phyloP scores from a whole-genome alignment of 83 land plant species.

The Isoetes engelmannii region DNA sequence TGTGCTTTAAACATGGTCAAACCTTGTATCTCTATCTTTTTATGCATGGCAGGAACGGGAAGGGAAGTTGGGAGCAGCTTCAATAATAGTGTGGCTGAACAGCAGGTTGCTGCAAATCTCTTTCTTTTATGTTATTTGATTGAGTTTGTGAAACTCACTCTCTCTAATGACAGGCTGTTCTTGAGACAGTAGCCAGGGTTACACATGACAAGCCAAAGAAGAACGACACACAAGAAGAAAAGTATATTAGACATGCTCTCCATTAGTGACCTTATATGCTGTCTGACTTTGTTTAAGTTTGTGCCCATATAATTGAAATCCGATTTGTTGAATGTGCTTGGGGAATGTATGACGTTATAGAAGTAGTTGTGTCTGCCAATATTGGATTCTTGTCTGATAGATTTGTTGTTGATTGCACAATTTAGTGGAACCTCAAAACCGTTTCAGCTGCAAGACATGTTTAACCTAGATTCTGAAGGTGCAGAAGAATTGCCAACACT shows the following conservation, averaged over 20 bases:
- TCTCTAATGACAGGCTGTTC: slow-evolving; percentile 49
- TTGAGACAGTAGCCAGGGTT: slow-evolving; percentile 90
- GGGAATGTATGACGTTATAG: too few relatives aligned
- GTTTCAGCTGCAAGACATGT: slow-evolving; percentile 71
- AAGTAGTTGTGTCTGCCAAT: too few relatives aligned
- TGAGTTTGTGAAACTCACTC: background rate
- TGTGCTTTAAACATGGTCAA: background rate
- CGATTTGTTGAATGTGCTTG: too few relatives aligned
- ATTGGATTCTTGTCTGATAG: too few relatives aligned
- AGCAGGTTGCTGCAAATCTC: slow-evolving; percentile 46
- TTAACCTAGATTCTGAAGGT: slow-evolving; percentile 64
- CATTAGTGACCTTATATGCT: too few relatives aligned
- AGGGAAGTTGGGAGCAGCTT: slow-evolving; percentile 55
- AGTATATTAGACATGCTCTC: slow-evolving; percentile 28
- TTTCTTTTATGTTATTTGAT: background rate
- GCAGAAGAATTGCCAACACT: slow-evolving; percentile 74
- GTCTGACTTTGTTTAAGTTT: too few relatives aligned
- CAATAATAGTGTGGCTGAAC: slow-evolving; percentile 84
- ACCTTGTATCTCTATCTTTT: background rate
- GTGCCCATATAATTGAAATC: too few relatives aligned
- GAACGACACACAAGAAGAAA: slow-evolving; percentile 71
- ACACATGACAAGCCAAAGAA: slow-evolving; percentile 85
- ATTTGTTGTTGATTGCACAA: background rate
- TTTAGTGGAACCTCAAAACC: slow-evolving; percentile 57
- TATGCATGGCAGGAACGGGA: slow-evolving; percentile 44